Conservation (phyloP, 208 protist genomes). For the Angomonas ambiguus region DNA sequence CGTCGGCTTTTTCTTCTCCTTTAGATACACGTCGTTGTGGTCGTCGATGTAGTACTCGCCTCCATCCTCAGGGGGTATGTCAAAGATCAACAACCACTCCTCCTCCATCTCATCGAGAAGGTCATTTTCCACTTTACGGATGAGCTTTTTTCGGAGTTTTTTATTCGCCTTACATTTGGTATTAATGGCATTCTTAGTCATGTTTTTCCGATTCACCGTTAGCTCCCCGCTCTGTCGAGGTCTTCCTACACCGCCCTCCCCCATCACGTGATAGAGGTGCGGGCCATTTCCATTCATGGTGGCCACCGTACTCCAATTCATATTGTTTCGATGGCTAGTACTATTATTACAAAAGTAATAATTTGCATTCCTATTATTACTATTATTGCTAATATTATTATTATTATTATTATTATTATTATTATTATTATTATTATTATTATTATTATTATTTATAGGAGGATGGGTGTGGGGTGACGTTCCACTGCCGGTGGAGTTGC, state of each 20-base stretch:
- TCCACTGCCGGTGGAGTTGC: too few relatives aligned
- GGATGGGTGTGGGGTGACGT: too few relatives aligned
- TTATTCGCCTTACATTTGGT: constrained; percentile 2
- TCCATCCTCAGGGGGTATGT: background rate
- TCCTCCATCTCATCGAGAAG: background rate
- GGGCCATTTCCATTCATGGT: too few relatives aligned
- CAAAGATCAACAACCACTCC: constrained; percentile 7
- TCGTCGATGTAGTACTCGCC: background rate
- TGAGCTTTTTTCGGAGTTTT: background rate
- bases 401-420: background rate
- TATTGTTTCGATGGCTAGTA: constrained; percentile 3
- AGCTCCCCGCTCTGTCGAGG: too few relatives aligned
- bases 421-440: too few relatives aligned
- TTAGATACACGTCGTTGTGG: background rate
- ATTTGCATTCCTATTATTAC: constrained; percentile 1
- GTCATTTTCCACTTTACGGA: background rate
- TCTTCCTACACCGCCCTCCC: too few relatives aligned
- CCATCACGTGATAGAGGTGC: too few relatives aligned
- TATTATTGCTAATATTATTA: constrained; percentile 6
- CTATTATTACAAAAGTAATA: background rate
- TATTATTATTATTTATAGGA: too few relatives aligned
- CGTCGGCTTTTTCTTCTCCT: background rate
- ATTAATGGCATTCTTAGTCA: background rate
- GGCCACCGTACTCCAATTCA: too few relatives aligned
- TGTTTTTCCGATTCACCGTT: too few relatives aligned